A percentile compares a stretch with the other conserved stretches of the same genome.
Conservation (phyloP, 345 rosid species). For the Lenwebbia sp. region DNA sequence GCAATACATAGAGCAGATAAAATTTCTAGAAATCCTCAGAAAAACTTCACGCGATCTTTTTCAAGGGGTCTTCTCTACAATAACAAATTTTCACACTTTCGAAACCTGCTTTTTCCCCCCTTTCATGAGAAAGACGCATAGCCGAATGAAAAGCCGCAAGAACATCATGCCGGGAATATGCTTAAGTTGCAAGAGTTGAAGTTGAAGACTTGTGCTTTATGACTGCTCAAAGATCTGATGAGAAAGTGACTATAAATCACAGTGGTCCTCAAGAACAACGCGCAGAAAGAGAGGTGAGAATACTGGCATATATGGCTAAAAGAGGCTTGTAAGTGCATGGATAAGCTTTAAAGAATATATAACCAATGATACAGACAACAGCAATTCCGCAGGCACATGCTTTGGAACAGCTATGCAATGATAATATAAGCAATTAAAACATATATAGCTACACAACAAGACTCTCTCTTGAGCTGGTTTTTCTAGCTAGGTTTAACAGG, state of each 20-base stretch:
- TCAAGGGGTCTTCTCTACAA: background rate
- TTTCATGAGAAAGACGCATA: background rate
- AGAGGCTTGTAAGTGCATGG: background rate
- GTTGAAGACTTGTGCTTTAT: background rate
- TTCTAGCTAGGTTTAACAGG: background rate
- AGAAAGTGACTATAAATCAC: background rate
- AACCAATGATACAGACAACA: constrained; percentile 1
- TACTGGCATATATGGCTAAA: background rate
- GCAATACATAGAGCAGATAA: background rate
- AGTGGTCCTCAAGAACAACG: constrained; percentile 35
- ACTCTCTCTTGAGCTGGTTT: background rate
- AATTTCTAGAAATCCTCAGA: background rate
- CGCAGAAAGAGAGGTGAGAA: background rate
- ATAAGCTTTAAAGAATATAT: background rate
- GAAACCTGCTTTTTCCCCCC: background rate
- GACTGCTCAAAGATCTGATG: background rate
- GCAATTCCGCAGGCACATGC: constrained; percentile 35
- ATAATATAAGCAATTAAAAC: background rate
- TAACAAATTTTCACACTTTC: background rate
- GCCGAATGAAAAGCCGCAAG: background rate
- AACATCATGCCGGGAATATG: background rate
- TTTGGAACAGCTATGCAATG: background rate
- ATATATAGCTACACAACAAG: background rate
- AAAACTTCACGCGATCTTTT: background rate
- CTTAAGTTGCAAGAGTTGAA: background rate